Conservation (phyloP, 1,284 basidiomycete species). For the Trametes hirsuta region DNA sequence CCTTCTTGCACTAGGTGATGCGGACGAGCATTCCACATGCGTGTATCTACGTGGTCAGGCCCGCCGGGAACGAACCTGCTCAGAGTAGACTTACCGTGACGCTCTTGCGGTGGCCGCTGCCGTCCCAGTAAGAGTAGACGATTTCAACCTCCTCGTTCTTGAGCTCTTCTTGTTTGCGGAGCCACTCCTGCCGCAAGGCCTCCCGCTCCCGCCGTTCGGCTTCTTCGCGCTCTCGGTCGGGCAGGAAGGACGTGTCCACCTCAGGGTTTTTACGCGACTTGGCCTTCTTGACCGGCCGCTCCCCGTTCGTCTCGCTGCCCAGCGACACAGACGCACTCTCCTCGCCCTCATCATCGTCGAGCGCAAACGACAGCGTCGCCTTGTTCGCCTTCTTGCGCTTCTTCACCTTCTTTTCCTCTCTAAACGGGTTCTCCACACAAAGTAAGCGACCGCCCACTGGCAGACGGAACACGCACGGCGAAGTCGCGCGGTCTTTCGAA, state of each 20-base stretch:
- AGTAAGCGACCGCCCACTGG: slow-evolving; percentile 55
- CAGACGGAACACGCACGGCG: neutral
- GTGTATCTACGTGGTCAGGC: slow-evolving; percentile 35
- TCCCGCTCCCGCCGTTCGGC: slow-evolving; percentile 88
- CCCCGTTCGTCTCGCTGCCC: slow-evolving; percentile 41
- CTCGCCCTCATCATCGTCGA: slow-evolving; percentile 75
- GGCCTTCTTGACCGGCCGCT: slow-evolving; percentile 63
- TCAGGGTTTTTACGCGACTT: slow-evolving; percentile 94
- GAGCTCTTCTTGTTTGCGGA: slow-evolving; percentile 84
- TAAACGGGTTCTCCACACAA: slow-evolving; percentile 80
- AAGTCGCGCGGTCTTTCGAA: neutral
- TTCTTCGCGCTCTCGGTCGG: slow-evolving; percentile 95
- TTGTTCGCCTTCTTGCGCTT: slow-evolving; percentile 87
- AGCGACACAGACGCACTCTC: slow-evolving; percentile 41
- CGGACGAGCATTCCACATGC: slow-evolving; percentile 19
- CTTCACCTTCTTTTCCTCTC: slow-evolving; percentile 87
- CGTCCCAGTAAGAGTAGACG: slow-evolving; percentile 98
- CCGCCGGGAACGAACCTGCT: slow-evolving; percentile 2
- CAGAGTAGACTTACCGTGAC: slow-evolving; percentile 68
- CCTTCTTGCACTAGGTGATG: slow-evolving; percentile 87
- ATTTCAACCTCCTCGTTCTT: slow-evolving; percentile 92
- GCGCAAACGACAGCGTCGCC: slow-evolving; percentile 86
- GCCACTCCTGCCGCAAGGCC: slow-evolving; percentile 88
- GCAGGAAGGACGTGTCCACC: slow-evolving; percentile 98
- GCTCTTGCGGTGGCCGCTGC: slow-evolving; percentile 93